A percentile compares a stretch with the other conserved stretches of the same genome.
Evolutionary conservation across 768 basidiomycete genomes (phyloP).

Genomic region (Lactarius hatsudake): DNA sequence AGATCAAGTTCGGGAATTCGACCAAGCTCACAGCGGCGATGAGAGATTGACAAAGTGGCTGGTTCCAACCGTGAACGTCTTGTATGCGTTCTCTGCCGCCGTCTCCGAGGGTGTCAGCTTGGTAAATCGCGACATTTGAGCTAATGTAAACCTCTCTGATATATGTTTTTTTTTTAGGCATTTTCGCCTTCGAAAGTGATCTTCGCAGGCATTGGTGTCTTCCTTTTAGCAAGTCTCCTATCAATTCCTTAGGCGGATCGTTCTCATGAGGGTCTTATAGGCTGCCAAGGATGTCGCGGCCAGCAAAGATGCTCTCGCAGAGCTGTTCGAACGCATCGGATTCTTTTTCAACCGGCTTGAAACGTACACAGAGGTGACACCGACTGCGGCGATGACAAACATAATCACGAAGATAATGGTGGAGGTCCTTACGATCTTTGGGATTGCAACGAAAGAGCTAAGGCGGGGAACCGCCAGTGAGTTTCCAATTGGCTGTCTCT

Average conservation of each 20-base stretch:
- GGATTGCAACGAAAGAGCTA: not conserved
- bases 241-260: not conserved
- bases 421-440: conserved; percentile 6
- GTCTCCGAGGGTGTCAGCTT: not conserved
- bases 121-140: not conserved
- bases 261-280: not conserved
- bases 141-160: not conserved
- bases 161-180: not conserved
- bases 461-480: not conserved
- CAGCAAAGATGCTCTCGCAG: not conserved
- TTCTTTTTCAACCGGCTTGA: not conserved
- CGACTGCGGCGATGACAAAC: not conserved
- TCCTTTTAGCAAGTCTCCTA: not conserved
- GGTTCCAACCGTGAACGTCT: not conserved
- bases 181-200: not conserved
- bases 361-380: not conserved
- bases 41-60: not conserved
- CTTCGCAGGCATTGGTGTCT: not conserved
- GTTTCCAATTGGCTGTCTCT: not conserved
- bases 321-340: not conserved
- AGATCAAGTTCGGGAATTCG: not conserved
- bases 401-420: conserved; percentile 3
- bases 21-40: not conserved
- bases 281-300: not conserved
- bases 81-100: not conserved